A percentile compares a stretch with the other conserved stretches of the same genome.
These are phyloP conservation scores for Phytopythium litorale DNA, from an alignment of 352 stramenopile genomes.

Conservation along the genomic window DNA sequence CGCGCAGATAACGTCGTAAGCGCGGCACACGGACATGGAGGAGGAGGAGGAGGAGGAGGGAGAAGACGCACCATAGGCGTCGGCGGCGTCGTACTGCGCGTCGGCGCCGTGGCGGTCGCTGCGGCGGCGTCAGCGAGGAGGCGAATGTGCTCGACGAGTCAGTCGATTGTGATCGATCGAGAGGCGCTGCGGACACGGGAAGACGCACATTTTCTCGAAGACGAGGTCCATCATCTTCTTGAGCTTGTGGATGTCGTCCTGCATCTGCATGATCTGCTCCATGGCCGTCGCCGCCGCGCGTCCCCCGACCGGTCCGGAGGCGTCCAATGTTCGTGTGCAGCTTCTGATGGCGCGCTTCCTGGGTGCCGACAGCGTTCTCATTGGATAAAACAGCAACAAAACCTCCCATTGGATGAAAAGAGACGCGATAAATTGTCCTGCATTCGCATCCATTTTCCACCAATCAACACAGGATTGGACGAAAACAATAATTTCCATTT, in stretches of 20 bases:
- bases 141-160: not conserved
- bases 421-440: no score
- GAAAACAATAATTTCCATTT: no score
- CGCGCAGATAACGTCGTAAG: no score
- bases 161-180: not conserved
- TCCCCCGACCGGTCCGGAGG: not conserved
- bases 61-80: slow-evolving; percentile 59
- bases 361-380: no score
- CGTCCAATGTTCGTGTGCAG: no score
- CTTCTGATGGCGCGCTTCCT: no score
- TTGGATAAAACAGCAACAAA: no score
- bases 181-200: not conserved
- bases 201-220: slow-evolving; percentile 79
- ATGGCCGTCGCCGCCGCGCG: slow-evolving; percentile 23
- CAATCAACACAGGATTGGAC: not conserved
- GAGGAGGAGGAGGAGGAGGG: not conserved
- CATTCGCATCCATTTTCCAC: not conserved
- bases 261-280: slow-evolving; percentile 90
- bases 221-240: slow-evolving; percentile 90
- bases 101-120: slow-evolving; percentile 61
- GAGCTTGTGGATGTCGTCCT: slow-evolving; percentile 90
- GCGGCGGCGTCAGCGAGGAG: not conserved
- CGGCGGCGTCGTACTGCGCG: slow-evolving; percentile 58
- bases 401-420: no score
- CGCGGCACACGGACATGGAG: no score